Conservation (phyloP, 2,329 filamentous ascomycete genomes). For the Aspergillus sp. region DNA sequence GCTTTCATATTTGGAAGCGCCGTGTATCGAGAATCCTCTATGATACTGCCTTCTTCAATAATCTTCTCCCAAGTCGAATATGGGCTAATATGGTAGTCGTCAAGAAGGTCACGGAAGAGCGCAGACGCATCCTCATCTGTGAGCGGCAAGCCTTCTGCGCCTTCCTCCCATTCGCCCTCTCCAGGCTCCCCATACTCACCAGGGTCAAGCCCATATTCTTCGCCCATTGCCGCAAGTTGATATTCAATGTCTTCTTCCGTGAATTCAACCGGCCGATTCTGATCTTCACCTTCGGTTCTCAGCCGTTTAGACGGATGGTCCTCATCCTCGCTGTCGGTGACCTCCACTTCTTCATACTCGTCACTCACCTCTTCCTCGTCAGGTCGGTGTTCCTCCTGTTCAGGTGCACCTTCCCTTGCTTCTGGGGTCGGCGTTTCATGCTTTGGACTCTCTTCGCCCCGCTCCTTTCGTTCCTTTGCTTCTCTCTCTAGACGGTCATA, state of each 20-base stretch:
- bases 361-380: slow-evolving; percentile 51
- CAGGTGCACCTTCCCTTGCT: slow-evolving; percentile 10
- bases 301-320: slow-evolving; percentile 52
- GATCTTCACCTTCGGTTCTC: slow-evolving; percentile 50
- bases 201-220: slow-evolving; percentile 74
- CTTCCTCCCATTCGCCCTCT: slow-evolving; percentile 62
- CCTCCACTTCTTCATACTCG: slow-evolving; percentile 76
- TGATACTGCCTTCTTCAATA: slow-evolving; percentile 74
- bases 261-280: slow-evolving; percentile 66
- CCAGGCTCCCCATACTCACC: slow-evolving; percentile 69
- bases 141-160: slow-evolving; percentile 66
- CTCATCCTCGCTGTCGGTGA: slow-evolving; percentile 59
- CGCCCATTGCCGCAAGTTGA: slow-evolving; percentile 85
- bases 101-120: slow-evolving; percentile 80
- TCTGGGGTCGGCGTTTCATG: slow-evolving; percentile 17
- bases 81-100: slow-evolving; percentile 78
- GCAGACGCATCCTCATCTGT: slow-evolving; percentile 72
- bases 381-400: slow-evolving; percentile 6
- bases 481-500: slow-evolving; percentile 72
- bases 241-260: slow-evolving; percentile 92
- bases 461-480: slow-evolving; percentile 57
- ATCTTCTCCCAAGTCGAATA: slow-evolving; percentile 91
- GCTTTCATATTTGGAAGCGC: slow-evolving; percentile 76
- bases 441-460: slow-evolving; percentile 25
- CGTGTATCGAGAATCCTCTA: slow-evolving; percentile 85